Evolutionary conservation across 768 basidiomycete genomes (phyloP).

Genomic region (Boletus fagicola): DNA sequence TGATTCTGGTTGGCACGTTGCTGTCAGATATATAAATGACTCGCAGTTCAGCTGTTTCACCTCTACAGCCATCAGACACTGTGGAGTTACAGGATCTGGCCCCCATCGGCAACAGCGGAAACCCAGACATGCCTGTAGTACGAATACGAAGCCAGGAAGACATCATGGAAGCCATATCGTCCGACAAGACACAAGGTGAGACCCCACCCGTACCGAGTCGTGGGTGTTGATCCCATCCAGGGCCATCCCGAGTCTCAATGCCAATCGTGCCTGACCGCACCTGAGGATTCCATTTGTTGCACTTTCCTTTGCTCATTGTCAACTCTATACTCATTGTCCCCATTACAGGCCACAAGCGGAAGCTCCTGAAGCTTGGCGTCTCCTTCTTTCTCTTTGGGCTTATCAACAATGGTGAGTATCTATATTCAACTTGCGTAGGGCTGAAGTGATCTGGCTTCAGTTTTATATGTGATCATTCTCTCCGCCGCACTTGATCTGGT

Average conservation of each 20-base stretch:
- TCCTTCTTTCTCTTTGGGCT: constrained; percentile 93
- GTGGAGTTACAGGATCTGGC: constrained; percentile 24
- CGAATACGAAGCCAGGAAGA: constrained; percentile 12
- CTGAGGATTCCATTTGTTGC: constrained; percentile 23
- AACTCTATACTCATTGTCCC: constrained; percentile 17
- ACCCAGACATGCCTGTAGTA: constrained; percentile 12
- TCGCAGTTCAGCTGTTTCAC: neutral
- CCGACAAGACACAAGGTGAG: constrained; percentile 27
- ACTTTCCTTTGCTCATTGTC: constrained; percentile 4
- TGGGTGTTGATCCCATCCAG: constrained; percentile 31
- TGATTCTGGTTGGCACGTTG: constrained; percentile 1
- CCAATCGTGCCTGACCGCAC: constrained; percentile 6
- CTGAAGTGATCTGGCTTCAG: constrained; percentile 36
- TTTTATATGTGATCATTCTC: constrained; percentile 94
- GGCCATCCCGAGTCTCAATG: constrained; percentile 12
- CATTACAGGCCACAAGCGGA: constrained; percentile 22
- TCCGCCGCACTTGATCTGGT: constrained; percentile 95
- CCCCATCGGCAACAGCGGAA: neutral
- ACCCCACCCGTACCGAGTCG: constrained; percentile 1
- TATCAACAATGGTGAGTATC: constrained; percentile 76
- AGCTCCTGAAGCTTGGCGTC: constrained; percentile 38
- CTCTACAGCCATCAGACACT: constrained; percentile 1
- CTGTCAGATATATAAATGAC: constrained; percentile 16
- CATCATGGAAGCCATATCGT: constrained; percentile 9
- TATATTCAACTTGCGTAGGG: no score